A percentile compares a stretch with the other conserved stretches of the same genome.
Evolutionary conservation across 2,329 filamentous ascomycete genomes (phyloP).

Genomic region (Aureobasidium sp.): DNA sequence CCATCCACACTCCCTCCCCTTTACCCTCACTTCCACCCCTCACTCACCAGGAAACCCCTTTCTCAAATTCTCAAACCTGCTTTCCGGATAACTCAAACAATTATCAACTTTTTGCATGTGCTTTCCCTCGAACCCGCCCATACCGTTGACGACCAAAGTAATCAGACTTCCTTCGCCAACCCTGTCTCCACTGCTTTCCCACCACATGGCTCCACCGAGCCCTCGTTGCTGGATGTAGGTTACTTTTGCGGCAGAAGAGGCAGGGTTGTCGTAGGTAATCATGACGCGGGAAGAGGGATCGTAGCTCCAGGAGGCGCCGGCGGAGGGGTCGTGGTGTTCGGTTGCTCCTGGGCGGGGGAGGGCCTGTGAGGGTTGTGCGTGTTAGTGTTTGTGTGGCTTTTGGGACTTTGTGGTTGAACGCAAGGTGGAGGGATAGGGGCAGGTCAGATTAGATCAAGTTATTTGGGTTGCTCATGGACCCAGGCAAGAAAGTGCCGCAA

Average conservation of each 20-base stretch:
- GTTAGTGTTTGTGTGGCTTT: background rate
- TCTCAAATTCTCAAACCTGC: conserved; percentile 48
- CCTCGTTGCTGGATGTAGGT: conserved; percentile 59
- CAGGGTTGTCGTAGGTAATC: conserved; percentile 68
- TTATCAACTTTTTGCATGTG: conserved; percentile 44
- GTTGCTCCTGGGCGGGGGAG: conserved; percentile 61
- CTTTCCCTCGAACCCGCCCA: conserved; percentile 34
- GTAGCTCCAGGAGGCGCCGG: conserved; percentile 72
- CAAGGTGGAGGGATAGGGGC: background rate
- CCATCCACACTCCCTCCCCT: background rate
- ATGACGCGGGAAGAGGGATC: conserved; percentile 56
- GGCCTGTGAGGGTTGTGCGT: conserved; percentile 31
- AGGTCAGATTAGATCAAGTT: conserved; percentile 37
- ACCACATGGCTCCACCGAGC: conserved; percentile 94
- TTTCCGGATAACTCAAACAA: conserved; percentile 45
- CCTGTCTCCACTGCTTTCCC: conserved; percentile 79
- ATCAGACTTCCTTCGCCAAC: conserved; percentile 58
- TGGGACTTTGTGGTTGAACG: background rate
- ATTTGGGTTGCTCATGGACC: conserved; percentile 17
- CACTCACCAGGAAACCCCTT: conserved; percentile 34
- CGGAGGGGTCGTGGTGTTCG: conserved; percentile 48
- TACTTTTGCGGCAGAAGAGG: conserved; percentile 62
- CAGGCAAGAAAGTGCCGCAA: background rate
- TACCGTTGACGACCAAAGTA: conserved; percentile 32
- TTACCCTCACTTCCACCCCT: no score